Percentiles rank a stretch among this genome's conserved stretches.
Evolutionary conservation across 1,284 basidiomycete species (phyloP).

Genomic region (Ceratobasidium sp.): DNA sequence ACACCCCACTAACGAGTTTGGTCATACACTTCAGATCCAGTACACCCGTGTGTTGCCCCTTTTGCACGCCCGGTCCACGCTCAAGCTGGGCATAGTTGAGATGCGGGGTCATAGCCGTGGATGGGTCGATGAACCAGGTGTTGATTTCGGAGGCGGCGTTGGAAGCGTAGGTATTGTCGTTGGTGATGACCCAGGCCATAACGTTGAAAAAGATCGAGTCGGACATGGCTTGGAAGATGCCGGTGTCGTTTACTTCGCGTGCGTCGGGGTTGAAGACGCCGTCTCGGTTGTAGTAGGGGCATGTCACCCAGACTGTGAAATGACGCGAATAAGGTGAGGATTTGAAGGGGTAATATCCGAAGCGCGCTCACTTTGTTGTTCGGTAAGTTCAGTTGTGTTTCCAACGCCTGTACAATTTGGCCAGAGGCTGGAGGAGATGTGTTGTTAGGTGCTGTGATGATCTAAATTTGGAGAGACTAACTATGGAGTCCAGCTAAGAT

Average conservation of each 20-base stretch:
- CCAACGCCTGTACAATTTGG: conserved; percentile 49
- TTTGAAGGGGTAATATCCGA: too few species aligned
- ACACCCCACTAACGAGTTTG: conserved; percentile 53
- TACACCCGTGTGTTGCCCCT: conserved; percentile 52
- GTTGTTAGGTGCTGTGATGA: neutral
- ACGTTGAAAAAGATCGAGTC: conserved; percentile 56
- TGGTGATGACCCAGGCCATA: conserved; percentile 56
- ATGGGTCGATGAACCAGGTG: conserved; percentile 55
- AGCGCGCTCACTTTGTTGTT: conserved; percentile 46
- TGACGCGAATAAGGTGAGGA: too few species aligned
- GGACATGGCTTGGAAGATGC: conserved; percentile 53
- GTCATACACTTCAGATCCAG: conserved; percentile 53
- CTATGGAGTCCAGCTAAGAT: conserved; percentile 50
- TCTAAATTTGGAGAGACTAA: conserved; percentile 16
- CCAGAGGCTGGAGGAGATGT: conserved; percentile 36
- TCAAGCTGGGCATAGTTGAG: conserved; percentile 57
- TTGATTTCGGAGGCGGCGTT: conserved; percentile 50
- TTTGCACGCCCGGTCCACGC: conserved; percentile 53
- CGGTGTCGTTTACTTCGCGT: conserved; percentile 54
- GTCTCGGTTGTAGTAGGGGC: conserved; percentile 53
- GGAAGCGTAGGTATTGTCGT: conserved; percentile 49
- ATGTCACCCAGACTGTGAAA: conserved; percentile 51
- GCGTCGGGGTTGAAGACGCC: conserved; percentile 57
- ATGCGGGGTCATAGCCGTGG: conserved; percentile 57
- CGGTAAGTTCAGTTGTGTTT: conserved; percentile 50